A percentile compares a stretch with the other conserved stretches of the same genome.
phyloP scores from a whole-genome alignment of 306 rosid genomes.

The Lathyrus oleraceus region DNA sequence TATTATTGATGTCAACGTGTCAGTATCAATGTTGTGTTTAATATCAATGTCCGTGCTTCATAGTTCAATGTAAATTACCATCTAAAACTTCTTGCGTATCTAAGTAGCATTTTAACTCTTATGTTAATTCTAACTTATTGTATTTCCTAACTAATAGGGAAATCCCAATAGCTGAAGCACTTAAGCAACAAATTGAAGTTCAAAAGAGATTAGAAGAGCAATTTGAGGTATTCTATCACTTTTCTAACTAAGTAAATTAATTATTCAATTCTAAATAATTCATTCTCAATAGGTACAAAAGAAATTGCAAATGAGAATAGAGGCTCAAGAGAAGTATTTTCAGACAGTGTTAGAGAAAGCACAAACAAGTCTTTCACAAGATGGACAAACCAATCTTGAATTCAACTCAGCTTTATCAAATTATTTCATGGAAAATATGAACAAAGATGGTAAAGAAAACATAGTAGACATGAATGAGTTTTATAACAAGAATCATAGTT shows the following conservation, averaged over 20 bases:
- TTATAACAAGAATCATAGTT: slow-evolving; percentile 38
- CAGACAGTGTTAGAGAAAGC: slow-evolving; percentile 84
- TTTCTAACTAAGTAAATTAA: background rate
- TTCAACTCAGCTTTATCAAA: slow-evolving; percentile 68
- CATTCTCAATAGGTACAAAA: slow-evolving; percentile 60
- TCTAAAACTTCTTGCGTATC: too few relatives aligned
- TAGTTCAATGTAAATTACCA: too few relatives aligned
- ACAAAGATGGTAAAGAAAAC: slow-evolving; percentile 55
- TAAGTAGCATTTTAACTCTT: slow-evolving; percentile 8
- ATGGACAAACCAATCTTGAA: slow-evolving; percentile 49
- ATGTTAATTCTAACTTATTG: slow-evolving; percentile 9
- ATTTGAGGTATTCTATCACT: slow-evolving; percentile 62
- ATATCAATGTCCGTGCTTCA: too few relatives aligned
- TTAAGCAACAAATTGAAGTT: slow-evolving; percentile 65
- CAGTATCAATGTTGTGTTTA: too few relatives aligned
- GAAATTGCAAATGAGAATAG: slow-evolving; percentile 68
- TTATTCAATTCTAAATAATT: background rate
- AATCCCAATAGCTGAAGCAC: slow-evolving; percentile 65
- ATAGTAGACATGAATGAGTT: slow-evolving; percentile 38
- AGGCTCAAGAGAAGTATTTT: slow-evolving; percentile 88
- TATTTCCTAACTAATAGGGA: slow-evolving; percentile 52
- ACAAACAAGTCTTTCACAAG: slow-evolving; percentile 61
- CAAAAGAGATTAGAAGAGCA: slow-evolving; percentile 82
- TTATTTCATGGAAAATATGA: slow-evolving; percentile 70
- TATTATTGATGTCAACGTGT: too few relatives aligned